Evolutionary conservation across 306 rosid species (phyloP), one percentile per base, ranked within the genome.

Genomic region (Vigna unguiculata): DNA sequence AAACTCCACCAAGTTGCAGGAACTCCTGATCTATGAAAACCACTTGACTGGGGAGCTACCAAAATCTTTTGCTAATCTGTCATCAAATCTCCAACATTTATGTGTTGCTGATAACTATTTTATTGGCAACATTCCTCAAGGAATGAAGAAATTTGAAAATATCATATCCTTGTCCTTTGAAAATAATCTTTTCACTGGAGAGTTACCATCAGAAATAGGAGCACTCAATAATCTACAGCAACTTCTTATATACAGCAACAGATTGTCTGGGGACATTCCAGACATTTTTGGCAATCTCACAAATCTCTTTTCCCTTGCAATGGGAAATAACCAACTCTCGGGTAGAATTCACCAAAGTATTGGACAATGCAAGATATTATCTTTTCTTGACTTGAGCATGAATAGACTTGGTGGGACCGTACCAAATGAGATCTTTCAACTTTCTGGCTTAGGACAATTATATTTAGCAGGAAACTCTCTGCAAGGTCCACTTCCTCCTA

Each of bases 211-310:
- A 74, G 84, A 83, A 34, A 59, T 86, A 20, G 81, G 85, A 77
- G 25, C 75, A 15, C 47, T 83, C 15, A 53, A 32, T 13, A 48
- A 80, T 19, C 57, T 86, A 38, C 22, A 2, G 55, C 14, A 0
- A 12, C 63, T 86, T n/a, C 0, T 1, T 14, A 9, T 69, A 36
- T 3, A 54, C 51, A 12, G 1, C 13, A 86, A 86, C 16, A 20
- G n/a, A 7, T 61, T 86, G 20, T 80, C 85, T 5, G 79, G 85
- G 10, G 80, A 83, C 57, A 77, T 86, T 78, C 87, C 87, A 0
- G 81, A 83, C 13, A 69, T 73, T 2, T 86, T 86, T 77, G 83
- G 89, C 14, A 86, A 86, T 77, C 47, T 83, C 1, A 55, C 89
- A 13, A 69, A 54, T 57, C 47, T 83, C 2, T 54, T 1, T 54